Evolutionary conservation across 352 stramenopile genomes (phyloP).

Genomic region (Aphanomyces cochlioides): DNA sequence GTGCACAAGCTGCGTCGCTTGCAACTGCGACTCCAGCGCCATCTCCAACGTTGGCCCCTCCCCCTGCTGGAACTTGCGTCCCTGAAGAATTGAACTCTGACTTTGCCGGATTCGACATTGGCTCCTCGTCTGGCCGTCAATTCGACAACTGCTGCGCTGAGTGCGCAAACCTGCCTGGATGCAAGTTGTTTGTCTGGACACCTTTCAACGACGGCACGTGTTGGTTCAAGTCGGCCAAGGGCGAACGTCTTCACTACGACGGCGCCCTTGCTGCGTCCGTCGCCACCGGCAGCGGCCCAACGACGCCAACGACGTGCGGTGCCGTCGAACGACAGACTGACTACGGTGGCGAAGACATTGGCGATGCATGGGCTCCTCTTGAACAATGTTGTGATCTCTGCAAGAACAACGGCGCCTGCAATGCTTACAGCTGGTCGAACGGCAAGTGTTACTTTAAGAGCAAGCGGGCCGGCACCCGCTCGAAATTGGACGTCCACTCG

Average conservation of each 20-base stretch:
- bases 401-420: constrained; percentile 27
- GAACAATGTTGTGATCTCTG: constrained; percentile 22
- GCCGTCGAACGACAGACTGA: neutral
- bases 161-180: constrained; percentile 12
- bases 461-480: neutral
- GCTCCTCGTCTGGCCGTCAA: neutral
- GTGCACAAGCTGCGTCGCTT: no score
- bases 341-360: constrained; percentile 19
- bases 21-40: no score
- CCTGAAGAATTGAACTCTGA: constrained; percentile 5
- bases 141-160: neutral
- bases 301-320: constrained; percentile 6
- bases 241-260: neutral
- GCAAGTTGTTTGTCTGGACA: constrained; percentile 24
- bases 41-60: no score
- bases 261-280: neutral
- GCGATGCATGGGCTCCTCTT: neutral
- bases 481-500: neutral
- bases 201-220: constrained; percentile 17
- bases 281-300: neutral
- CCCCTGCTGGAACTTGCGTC: neutral
- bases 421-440: constrained; percentile 27
- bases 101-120: constrained; percentile 10
- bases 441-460: constrained; percentile 23
- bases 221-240: constrained; percentile 24